phyloP scores from a whole-genome alignment of 169 alveolate species.

The Eimeria mitis region DNA sequence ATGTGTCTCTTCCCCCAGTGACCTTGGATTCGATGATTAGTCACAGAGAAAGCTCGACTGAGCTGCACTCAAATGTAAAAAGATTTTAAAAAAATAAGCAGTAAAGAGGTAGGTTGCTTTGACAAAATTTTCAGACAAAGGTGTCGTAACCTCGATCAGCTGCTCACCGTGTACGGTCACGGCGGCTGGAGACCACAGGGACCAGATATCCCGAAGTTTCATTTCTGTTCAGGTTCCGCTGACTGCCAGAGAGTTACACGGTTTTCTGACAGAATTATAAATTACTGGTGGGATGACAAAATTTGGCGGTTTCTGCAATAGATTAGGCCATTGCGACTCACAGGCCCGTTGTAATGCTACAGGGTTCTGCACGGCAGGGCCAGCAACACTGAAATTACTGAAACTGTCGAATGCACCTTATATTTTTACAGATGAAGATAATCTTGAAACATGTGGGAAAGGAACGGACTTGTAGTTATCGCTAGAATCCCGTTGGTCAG shows the following conservation, averaged over 20 bases:
- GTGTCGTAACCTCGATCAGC: not conserved
- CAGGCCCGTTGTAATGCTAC: no score
- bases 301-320: not conserved
- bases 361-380: no score
- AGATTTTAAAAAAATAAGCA: not conserved
- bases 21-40: not conserved
- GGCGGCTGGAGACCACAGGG: constrained; percentile 14
- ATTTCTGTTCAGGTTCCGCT: not conserved
- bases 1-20: not conserved
- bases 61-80: not conserved
- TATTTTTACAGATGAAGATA: no score
- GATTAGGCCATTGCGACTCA: no score
- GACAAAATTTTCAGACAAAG: not conserved
- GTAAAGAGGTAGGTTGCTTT: not conserved
- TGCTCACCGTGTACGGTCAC: not conserved
- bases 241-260: not conserved
- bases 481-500: no score
- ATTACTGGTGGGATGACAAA: not conserved
- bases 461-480: no score
- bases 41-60: not conserved
- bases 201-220: not conserved
- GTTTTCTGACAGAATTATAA: not conserved
- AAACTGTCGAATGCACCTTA: no score
- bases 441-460: no score
- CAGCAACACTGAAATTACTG: no score